Evolutionary conservation across 1,284 basidiomycete genomes (phyloP).

Genomic region (Coniophora puteana): DNA sequence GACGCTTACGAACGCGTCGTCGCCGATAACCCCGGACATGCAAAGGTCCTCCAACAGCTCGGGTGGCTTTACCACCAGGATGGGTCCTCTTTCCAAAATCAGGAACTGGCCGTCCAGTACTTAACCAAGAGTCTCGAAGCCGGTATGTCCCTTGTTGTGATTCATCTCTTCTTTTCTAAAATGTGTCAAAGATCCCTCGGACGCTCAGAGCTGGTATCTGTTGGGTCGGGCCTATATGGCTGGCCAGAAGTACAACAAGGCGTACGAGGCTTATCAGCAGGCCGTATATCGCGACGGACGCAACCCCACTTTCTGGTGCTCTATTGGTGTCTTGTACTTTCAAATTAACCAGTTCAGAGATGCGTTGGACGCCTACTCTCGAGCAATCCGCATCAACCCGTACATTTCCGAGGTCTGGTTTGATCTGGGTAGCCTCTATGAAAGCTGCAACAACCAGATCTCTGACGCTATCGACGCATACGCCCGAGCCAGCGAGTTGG

Average conservation of each 20-base stretch:
- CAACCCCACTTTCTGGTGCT: slow-evolving; percentile 99
- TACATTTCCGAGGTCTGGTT: slow-evolving; percentile 99
- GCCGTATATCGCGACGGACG: slow-evolving; percentile 98
- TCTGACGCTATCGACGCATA: slow-evolving; percentile 99
- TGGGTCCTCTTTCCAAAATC: slow-evolving; percentile 91
- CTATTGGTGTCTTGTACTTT: slow-evolving; percentile 98
- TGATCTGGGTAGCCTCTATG: slow-evolving; percentile 94
- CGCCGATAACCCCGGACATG: slow-evolving; percentile 89
- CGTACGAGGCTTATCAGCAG: slow-evolving; percentile 99
- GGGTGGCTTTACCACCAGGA: slow-evolving; percentile 98
- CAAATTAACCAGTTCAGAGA: slow-evolving; percentile 99
- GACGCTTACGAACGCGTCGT: slow-evolving; percentile 98
- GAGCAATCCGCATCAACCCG: slow-evolving; percentile 97
- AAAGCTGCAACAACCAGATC: slow-evolving; percentile 99
- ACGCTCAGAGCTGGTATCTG: slow-evolving; percentile 98
- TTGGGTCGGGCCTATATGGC: slow-evolving; percentile 98
- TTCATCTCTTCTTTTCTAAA: background rate
- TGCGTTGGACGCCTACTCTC: slow-evolving; percentile 96
- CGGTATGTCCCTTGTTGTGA: slow-evolving; percentile 45
- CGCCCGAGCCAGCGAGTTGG: slow-evolving; percentile 86
- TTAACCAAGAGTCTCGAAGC: slow-evolving; percentile 93
- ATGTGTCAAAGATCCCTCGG: slow-evolving; percentile 70
- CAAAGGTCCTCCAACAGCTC: slow-evolving; percentile 96
- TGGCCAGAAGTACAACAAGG: slow-evolving; percentile 99
- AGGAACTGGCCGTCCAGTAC: slow-evolving; percentile 91